These are phyloP conservation scores for Picea sitchensis DNA, from an alignment of 75 land plant species.

Conservation along the genomic window DNA sequence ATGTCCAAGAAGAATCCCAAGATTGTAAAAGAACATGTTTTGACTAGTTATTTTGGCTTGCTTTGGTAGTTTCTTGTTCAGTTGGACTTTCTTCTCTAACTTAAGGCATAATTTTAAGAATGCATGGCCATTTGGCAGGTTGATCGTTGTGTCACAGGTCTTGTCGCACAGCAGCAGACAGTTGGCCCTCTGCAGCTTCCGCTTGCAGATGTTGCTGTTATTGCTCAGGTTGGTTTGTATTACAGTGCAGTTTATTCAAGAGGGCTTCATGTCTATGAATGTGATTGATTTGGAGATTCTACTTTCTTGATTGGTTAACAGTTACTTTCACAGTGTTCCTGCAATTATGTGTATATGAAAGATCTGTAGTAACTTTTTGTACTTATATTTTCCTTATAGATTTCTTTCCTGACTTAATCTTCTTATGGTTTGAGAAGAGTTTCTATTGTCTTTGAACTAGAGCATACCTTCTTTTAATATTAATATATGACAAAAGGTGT, in stretches of 20 bases:
- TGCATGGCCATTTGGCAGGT: conserved; percentile 20
- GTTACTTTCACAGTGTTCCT: background rate
- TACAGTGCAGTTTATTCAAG: background rate
- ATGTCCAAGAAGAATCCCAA: background rate
- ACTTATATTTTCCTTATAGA: background rate
- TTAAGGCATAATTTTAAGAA: background rate
- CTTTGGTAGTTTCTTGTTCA: too few species aligned
- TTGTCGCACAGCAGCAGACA: conserved; percentile 94
- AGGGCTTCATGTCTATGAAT: background rate
- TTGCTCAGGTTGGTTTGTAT: conserved; percentile 50
- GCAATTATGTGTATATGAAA: background rate
- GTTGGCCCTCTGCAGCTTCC: conserved; percentile 88
- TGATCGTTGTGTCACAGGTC: conserved; percentile 92
- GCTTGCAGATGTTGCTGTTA: conserved; percentile 90
- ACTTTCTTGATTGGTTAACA: background rate
- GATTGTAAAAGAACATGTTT: background rate
- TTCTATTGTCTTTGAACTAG: background rate
- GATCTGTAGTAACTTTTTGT: background rate
- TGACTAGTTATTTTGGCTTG: background rate
- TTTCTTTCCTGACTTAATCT: background rate
- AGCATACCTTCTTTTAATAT: background rate
- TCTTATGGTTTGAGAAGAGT: background rate
- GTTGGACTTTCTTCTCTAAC: too few species aligned
- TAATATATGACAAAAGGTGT: background rate
- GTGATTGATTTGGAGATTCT: background rate